Percentiles rank a stretch among this genome's conserved stretches.
Conservation (phyloP, 2,329 filamentous ascomycete species). For the Sphaerostilbella broomeana region DNA sequence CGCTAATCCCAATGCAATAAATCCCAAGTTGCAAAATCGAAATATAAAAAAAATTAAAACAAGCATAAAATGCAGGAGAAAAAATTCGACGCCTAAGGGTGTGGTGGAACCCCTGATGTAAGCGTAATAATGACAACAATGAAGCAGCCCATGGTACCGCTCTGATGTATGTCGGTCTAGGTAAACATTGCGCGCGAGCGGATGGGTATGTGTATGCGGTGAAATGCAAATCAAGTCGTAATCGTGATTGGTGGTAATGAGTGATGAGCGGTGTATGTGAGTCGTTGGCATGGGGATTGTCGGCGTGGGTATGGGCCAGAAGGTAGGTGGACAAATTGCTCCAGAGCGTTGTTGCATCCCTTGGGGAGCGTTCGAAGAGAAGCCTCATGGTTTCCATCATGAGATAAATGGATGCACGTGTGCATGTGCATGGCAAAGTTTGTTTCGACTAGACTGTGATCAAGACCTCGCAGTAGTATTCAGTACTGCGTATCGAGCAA, state of each 20-base stretch:
- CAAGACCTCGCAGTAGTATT: too few species aligned
- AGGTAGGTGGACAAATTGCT: neutral
- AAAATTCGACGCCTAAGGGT: too few species aligned
- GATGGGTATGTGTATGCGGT: neutral
- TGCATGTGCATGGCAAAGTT: neutral
- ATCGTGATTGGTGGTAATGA: neutral
- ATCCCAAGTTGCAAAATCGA: too few species aligned
- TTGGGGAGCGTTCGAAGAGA: neutral
- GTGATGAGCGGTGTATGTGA: neutral
- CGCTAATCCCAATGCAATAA: too few species aligned
- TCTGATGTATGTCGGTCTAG: neutral
- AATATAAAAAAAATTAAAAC: too few species aligned
- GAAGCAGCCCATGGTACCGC: neutral
- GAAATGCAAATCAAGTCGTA: slow-evolving; percentile 1
- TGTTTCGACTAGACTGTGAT: neutral
- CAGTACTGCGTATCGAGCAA: slow-evolving; percentile 7
- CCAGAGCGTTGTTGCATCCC: neutral
- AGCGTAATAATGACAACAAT: too few species aligned
- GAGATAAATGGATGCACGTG: neutral
- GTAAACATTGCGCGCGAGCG: neutral
- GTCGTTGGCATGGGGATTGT: neutral
- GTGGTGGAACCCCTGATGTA: too few species aligned
- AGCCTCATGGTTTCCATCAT: neutral
- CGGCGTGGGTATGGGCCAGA: neutral
- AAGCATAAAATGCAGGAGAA: too few species aligned